Evolutionary conservation across 2,329 filamentous ascomycete species (phyloP).

Genomic region (Colletotrichum sp.): DNA sequence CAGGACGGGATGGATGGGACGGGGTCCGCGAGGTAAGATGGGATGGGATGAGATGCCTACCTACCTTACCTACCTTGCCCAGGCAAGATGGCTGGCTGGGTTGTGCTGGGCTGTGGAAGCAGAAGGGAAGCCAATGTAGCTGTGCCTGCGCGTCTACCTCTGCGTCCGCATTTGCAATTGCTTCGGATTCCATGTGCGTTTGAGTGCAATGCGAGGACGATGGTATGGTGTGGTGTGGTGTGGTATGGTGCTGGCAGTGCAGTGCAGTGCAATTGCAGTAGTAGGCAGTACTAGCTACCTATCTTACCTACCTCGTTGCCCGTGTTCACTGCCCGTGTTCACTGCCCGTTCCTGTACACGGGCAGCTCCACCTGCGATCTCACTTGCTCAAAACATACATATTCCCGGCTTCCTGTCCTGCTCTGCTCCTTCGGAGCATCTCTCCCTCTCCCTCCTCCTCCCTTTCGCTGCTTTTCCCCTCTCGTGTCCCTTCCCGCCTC

Average conservation of each 20-base stretch:
- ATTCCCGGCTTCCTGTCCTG: conserved; percentile 16
- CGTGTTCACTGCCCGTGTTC: not conserved
- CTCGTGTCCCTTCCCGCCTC: not conserved
- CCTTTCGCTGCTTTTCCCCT: conserved; percentile 11
- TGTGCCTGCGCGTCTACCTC: not conserved
- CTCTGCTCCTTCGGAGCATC: conserved; percentile 11
- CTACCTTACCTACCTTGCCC: not conserved
- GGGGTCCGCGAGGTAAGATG: not conserved
- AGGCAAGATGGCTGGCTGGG: not conserved
- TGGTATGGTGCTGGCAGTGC: not conserved
- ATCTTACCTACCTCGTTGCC: not conserved
- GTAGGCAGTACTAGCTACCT: not conserved
- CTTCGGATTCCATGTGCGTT: not conserved
- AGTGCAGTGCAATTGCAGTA: not conserved
- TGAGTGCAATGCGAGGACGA: not conserved
- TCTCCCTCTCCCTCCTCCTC: not conserved
- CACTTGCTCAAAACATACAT: conserved; percentile 22
- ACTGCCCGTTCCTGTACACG: not conserved
- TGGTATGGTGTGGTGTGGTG: not conserved
- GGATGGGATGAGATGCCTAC: not conserved
- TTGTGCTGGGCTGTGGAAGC: not conserved
- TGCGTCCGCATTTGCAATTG: not conserved
- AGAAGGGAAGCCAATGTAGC: not conserved
- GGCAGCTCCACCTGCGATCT: conserved; percentile 5
- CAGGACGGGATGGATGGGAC: not conserved